Conservation (phyloP, 345 rosid species). For the Lagerstroemia speciosa region DNA sequence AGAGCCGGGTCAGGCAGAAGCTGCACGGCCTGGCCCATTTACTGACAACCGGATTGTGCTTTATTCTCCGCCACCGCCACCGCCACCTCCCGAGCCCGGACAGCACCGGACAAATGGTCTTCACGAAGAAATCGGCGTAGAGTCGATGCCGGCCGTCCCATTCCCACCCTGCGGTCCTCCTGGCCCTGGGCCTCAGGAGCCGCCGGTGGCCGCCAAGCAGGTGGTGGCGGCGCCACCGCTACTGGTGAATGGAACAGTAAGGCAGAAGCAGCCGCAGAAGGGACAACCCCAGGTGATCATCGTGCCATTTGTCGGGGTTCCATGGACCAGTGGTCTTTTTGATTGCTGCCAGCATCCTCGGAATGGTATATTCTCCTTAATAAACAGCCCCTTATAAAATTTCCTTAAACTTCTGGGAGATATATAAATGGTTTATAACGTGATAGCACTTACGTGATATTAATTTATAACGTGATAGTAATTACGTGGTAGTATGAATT, state of each 20-base stretch:
- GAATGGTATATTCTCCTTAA: neutral
- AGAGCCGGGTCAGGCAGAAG: neutral
- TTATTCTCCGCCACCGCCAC: neutral
- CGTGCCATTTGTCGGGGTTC: slow-evolving; percentile 9
- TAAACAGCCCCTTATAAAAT: too few relatives aligned
- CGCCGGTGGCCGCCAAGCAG: neutral
- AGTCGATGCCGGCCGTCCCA: neutral
- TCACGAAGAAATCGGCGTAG: neutral
- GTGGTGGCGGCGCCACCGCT: neutral
- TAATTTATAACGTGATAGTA: too few relatives aligned
- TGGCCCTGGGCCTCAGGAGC: neutral
- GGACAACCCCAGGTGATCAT: slow-evolving; percentile 3
- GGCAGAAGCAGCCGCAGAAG: neutral
- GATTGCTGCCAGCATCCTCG: slow-evolving; percentile 14
- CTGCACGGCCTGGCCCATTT: neutral
- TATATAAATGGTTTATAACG: too few relatives aligned
- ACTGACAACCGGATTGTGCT: slow-evolving; percentile 1
- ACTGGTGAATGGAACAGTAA: neutral
- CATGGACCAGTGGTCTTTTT: slow-evolving; percentile 14
- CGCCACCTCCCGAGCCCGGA: neutral
- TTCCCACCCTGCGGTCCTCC: neutral
- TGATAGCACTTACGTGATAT: too few relatives aligned
- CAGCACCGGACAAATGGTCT: neutral
- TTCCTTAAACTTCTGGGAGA: too few relatives aligned
- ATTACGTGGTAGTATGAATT: too few relatives aligned